Evolutionary conservation across 352 stramenopile species (phyloP), one percentile per base, ranked within the genome.

Genomic region (Phytophthora quininea): DNA sequence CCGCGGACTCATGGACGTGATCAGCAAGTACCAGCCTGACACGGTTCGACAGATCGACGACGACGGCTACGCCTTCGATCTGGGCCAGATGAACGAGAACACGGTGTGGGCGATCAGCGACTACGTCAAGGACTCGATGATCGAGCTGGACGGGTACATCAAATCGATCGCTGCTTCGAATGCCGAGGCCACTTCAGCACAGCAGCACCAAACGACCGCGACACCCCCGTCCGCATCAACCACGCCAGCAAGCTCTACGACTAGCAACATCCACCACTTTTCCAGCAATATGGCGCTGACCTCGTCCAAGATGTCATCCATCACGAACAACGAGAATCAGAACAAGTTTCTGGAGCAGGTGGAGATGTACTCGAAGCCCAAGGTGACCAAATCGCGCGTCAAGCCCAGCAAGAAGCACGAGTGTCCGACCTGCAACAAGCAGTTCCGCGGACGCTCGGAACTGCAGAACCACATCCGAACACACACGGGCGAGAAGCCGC

Each of bases 401-500:
- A 92, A 95, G 64, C 87, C 87, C 33, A 93, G 84, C 29, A 92
- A 93, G 69, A 92, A 93, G 55, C 87, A 95, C 75, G 83, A 93
- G 65, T 95, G 87, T 65, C 82, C 85, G 29, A 92, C 82, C n/a
- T 96, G 88, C 67, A 79, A 71, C 51, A 96, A 96, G 69, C 84
- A 93, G 60, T 96, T 96, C 61, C 86, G 86, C 42, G 88, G 86
- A 3, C 85, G 88, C 15, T 93, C 88, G 4, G 86, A 95, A 69
- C 67, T 95, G 31, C 82, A 95, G 66, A 93, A 94, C 61, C 91
- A 97, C 71, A 91, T 96, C 45, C 82, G 91, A 32, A 96, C 94
- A 10, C 91, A 97, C 71, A 96, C 89, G 40, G 91, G 91, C 33
- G 90, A 97, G 65, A 96, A 97, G 64, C 91, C 92, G 29, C 88